Evolutionary conservation across 2,329 filamentous ascomycete genomes (phyloP), one percentile per base, ranked within the genome.

Genomic region (Arthrobotrys sinensis): DNA sequence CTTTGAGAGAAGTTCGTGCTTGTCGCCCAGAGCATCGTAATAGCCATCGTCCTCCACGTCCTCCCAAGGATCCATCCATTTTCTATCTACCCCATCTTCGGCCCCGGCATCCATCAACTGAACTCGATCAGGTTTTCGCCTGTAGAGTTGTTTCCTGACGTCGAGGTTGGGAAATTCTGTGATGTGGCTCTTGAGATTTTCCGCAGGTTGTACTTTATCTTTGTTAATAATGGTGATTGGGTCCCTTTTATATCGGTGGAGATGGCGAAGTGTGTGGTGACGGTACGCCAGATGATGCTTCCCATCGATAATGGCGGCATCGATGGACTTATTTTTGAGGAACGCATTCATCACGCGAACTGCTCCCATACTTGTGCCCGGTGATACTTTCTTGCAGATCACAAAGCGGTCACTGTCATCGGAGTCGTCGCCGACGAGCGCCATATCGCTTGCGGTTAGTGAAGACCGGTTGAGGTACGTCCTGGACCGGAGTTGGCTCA

Each of bases 141-240:
- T 32, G 34, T 78, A 78, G 6, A 78, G 2, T 8, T 78, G 24
- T 1, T 36, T n/a, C 16, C 21, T 8, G 43, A 68, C 32, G 14
- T 72, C 60, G 10, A 64, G 38, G 2, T 36, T 36, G 6, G 75
- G 67, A 24, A 78, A 72, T 5, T 68, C 11, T 1, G 21, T 2
- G 11, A 78, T 78, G 21, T 68, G 28, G 3, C 11, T 10, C 16
- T 78, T 78, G 34, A 78, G 36, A 36, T 78, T 57, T 28, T 72
- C 62, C 1, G 63, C 67, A 46, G 14, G 11, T 24, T 40, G 21
- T 1, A 63, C 45, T 7, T 50, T 21, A 1, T 57, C 28, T 12
- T 34, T 48, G 12, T n/a, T 63, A 40, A 72, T 53, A n/a, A 76
- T 36, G 7, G 67, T 78, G 8, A 78, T 57, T 12, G 75, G 62